A percentile compares a stretch with the other conserved stretches of the same genome.
Conservation (phyloP, 768 basidiomycete genomes). For the Rhodotorula kratochvilovae region DNA sequence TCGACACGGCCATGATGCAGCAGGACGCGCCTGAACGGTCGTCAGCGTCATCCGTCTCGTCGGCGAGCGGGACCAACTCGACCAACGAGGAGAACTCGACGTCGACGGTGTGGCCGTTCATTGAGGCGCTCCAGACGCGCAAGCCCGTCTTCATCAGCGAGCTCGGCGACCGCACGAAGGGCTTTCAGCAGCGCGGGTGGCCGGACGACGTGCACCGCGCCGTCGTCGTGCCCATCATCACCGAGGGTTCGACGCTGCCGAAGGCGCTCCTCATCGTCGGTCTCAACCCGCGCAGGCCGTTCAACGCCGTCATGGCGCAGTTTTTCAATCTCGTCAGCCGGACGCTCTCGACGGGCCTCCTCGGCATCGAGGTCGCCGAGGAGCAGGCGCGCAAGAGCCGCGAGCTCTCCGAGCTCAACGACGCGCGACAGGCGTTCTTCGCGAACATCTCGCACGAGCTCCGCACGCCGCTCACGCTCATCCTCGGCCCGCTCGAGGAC, state of each 20-base stretch:
- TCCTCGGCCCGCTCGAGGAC: conserved; percentile 32
- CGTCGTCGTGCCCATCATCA: conserved; percentile 28
- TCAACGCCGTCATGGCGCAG: not conserved
- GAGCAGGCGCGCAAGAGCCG: conserved; percentile 13
- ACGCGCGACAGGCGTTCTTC: conserved; percentile 18
- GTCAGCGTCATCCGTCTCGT: conserved; percentile 1
- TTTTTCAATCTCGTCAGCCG: conserved; percentile 27
- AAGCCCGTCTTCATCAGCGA: conserved; percentile 29
- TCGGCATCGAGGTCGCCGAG: conserved; percentile 29
- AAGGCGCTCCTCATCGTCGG: conserved; percentile 28
- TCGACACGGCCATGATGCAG: not conserved
- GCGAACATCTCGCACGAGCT: conserved; percentile 26
- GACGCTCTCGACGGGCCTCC: conserved; percentile 21
- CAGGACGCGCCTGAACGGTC: not conserved
- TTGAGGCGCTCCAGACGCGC: conserved; percentile 19
- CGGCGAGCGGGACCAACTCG: not conserved
- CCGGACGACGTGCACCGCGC: conserved; percentile 2
- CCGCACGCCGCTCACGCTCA: conserved; percentile 26
- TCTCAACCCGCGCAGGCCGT: conserved; percentile 20
- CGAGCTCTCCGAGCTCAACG: conserved; percentile 24
- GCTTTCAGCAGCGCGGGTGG: conserved; percentile 24
- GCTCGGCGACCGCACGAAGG: not conserved
- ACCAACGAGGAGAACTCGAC: not conserved
- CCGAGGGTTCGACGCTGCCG: conserved; percentile 9
- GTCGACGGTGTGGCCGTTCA: conserved; percentile 31